These are phyloP conservation scores for Suillus tomentosus DNA, from an alignment of 768 basidiomycete species.

Conservation along the genomic window DNA sequence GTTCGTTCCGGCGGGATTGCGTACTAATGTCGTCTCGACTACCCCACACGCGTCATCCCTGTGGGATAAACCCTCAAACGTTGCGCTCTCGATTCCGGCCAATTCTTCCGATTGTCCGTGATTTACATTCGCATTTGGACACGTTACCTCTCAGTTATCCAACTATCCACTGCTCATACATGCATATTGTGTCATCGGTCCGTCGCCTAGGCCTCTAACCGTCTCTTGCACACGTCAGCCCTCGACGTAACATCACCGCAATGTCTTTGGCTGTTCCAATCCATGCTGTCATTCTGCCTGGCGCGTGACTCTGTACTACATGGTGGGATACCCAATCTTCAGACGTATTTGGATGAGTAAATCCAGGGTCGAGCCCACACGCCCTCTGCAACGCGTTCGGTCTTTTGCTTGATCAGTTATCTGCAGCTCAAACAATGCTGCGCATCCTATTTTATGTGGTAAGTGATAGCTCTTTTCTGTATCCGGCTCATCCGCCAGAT, in stretches of 20 bases:
- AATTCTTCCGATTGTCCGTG: slow-evolving; percentile 1
- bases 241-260: slow-evolving; percentile 9
- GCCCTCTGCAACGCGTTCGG: slow-evolving; percentile 11
- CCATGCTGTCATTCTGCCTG: background rate
- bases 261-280: background rate
- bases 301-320: background rate
- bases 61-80: slow-evolving; percentile 8
- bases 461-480: slow-evolving; percentile 8
- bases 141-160: slow-evolving; percentile 5
- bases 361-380: slow-evolving; percentile 4
- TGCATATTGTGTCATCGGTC: background rate
- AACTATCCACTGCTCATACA: background rate
- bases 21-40: background rate
- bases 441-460: slow-evolving; percentile 10
- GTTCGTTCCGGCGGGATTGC: background rate
- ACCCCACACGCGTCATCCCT: slow-evolving; percentile 6
- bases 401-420: slow-evolving; percentile 7
- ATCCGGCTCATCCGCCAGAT: slow-evolving; percentile 4
- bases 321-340: background rate
- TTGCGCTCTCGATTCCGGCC: background rate
- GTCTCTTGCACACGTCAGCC: background rate
- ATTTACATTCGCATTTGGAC: slow-evolving; percentile 2
- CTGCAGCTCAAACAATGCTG: background rate
- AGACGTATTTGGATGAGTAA: background rate
- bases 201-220: background rate